Base-by-base conservation (phyloP, 371 early-diverging fungal genomes). In the Rhizopus arrhizus region DNA sequence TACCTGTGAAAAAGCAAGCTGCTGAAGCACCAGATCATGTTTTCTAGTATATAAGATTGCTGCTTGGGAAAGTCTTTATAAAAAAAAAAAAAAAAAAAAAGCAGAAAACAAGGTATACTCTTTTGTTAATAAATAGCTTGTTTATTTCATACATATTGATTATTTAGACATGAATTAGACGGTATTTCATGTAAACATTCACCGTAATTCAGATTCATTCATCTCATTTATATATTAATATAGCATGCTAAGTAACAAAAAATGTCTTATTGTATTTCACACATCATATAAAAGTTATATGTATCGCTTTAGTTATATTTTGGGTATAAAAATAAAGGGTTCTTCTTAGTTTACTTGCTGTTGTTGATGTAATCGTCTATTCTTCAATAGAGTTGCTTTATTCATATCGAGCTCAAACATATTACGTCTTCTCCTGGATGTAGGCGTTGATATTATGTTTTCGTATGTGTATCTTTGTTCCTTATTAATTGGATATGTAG, bases 31-130 rank as follows among this genome's bases (percentile, higher is more conserved):
- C 95, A 31, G 73, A 85, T 34, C 83, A 90, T 56, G 82, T 93
- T 4, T 98, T 92, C 89, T 95, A 7, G 70, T 95, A 12, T 96
- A 95, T 75, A 94, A 97, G 16, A 93, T 97, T 28, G 67, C 96
- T n/a, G 86, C 89, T 35, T 98, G 98, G 98, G 98, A 97, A 5
- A 48, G 97, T 97, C 36, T 96, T 98, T 97, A 64, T 68, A 68
- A 56, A 11, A 3, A 54, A 54, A n/a, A n/a, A 22, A n/a, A 43
- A 3, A 33, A 42, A 28, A n/a, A 22, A 22, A 22, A 0, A 22
- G 22, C 22, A 22, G 22, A 22, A 22, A 22, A 22, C 22, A 22
- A 22, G 22, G 22, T 22, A 22, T 22, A 2, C 22, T 22, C 22
- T 22, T 22, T 22, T 22, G 22, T 22, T 22, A 22, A 22, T 22